Evolutionary conservation across 169 alveolate genomes (phyloP), one percentile per base, ranked within the genome.

Genomic region (Theileria equi): DNA sequence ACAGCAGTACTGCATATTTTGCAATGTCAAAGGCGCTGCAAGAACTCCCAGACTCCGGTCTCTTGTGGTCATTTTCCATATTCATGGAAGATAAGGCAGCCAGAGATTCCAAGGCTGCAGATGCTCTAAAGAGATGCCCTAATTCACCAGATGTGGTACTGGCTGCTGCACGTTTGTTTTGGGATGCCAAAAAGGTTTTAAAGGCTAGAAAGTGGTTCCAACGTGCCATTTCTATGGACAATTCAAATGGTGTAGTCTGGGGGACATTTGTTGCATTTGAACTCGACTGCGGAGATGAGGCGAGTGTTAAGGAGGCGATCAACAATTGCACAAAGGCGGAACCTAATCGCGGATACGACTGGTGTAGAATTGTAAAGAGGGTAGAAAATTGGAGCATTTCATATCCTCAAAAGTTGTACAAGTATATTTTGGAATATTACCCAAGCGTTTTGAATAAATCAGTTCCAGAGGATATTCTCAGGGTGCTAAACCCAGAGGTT

Each of bases 121-220:
- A 91, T 38, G 99, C 99, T 28, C 90, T 95, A 52, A 93, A 95
- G 74, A 83, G 85, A 66, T 94, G 98, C 73, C 97, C 89, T 65
- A 90, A 95, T 78, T 95, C 94, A 43, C 95, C 98, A 5, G 78
- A 91, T 68, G 94, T 96, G 11, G 89, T 92, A 60, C 67, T 93
- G 32, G 97, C 98, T 0, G 94, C 94, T 3, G 98, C 98, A 2
- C 84, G 76, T 53, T 52, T 93, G 26, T 94, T 95, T 58, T 95
- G 98, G 98, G 71, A 71, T 8, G 97, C 94, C 38, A 89, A 87
- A 34, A 95, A 96, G 69, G 73, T 77, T 48, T 95, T 87, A 11
- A 95, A 96, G 80, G 95, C 98, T 11, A 91, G 98, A 45, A 95
- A 91, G 77, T 97, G 98, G 98, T 82, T 95, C 73, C 89, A 95